phyloP scores from a whole-genome alignment of 129 eudicot species.

The Deinandra increscens region DNA sequence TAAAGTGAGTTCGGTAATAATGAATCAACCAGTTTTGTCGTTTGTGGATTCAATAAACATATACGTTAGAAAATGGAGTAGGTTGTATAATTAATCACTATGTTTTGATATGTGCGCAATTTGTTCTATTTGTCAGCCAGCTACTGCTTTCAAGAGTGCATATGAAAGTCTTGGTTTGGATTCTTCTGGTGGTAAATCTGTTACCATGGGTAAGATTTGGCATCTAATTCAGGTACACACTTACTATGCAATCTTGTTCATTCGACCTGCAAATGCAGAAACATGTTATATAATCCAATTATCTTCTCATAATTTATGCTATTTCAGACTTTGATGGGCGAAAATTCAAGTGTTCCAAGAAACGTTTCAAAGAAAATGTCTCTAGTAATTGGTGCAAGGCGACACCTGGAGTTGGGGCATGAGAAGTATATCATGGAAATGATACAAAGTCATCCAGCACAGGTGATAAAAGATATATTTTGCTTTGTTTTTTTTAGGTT shows the following conservation, averaged over 20 bases:
- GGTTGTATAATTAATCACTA: slow-evolving; percentile 1
- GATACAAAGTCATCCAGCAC: slow-evolving; percentile 91
- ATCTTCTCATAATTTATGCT: slow-evolving; percentile 11
- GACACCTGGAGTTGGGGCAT: slow-evolving; percentile 96
- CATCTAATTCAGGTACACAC: slow-evolving; percentile 77
- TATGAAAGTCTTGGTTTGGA: slow-evolving; percentile 72
- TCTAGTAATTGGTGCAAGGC: slow-evolving; percentile 78
- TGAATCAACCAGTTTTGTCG: slow-evolving; percentile 2
- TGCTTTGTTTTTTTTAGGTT: slow-evolving; percentile 1
- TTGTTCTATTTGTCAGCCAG: slow-evolving; percentile 58
- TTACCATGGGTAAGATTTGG: slow-evolving; percentile 92
- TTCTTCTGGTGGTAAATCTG: slow-evolving; percentile 77
- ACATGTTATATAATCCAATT: neutral
- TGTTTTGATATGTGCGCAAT: neutral
- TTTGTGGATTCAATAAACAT: neutral
- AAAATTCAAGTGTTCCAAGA: slow-evolving; percentile 50
- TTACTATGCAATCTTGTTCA: slow-evolving; percentile 12
- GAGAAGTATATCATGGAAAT: slow-evolving; percentile 81
- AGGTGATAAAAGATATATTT: slow-evolving; percentile 46
- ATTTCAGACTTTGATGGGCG: slow-evolving; percentile 68
- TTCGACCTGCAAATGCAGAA: slow-evolving; percentile 12
- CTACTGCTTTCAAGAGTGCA: slow-evolving; percentile 82
- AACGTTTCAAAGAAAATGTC: slow-evolving; percentile 71
- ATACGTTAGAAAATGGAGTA: neutral
- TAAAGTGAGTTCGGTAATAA: slow-evolving; percentile 49